Evolutionary conservation across 164 flowering plant species (phyloP).

Genomic region (Stephania japonica): DNA sequence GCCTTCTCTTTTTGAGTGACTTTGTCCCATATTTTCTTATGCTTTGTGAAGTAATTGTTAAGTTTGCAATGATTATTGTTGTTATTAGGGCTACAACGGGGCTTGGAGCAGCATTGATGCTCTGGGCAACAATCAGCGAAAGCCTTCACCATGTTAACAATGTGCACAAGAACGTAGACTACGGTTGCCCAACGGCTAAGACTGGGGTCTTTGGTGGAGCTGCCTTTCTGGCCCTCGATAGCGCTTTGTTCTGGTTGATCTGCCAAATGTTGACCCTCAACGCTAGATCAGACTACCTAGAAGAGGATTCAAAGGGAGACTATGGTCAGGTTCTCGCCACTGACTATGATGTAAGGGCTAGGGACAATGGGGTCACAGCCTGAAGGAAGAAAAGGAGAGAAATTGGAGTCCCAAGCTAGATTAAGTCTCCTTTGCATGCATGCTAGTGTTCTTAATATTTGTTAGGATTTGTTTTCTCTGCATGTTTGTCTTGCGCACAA

Average conservation of each 20-base stretch:
- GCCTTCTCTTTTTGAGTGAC: background rate
- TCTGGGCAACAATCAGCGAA: conserved; percentile 80
- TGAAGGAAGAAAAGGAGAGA: background rate
- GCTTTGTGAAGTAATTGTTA: background rate
- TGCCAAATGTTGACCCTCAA: conserved; percentile 39
- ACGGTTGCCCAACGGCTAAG: conserved; percentile 37
- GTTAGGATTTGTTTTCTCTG: background rate
- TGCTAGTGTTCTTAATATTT: background rate
- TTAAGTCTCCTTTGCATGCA: background rate
- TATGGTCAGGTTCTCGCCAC: conserved; percentile 32
- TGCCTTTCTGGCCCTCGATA: conserved; percentile 38
- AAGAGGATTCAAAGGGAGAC: conserved; percentile 34
- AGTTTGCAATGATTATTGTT: background rate
- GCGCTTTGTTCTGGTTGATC: conserved; percentile 42
- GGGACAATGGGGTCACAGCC: conserved; percentile 1
- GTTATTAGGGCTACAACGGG: conserved; percentile 43
- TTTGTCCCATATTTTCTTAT: background rate
- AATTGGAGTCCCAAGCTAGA: no score
- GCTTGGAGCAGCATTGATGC: conserved; percentile 47
- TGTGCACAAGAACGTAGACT: conserved; percentile 22
- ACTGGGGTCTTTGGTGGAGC: conserved; percentile 49
- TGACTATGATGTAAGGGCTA: conserved; percentile 13
- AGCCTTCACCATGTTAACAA: conserved; percentile 43
- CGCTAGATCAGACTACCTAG: conserved; percentile 34
- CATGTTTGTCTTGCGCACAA: background rate